Evolutionary conservation across 208 protist genomes (phyloP).

Genomic region (Trypanosoma brucei): DNA sequence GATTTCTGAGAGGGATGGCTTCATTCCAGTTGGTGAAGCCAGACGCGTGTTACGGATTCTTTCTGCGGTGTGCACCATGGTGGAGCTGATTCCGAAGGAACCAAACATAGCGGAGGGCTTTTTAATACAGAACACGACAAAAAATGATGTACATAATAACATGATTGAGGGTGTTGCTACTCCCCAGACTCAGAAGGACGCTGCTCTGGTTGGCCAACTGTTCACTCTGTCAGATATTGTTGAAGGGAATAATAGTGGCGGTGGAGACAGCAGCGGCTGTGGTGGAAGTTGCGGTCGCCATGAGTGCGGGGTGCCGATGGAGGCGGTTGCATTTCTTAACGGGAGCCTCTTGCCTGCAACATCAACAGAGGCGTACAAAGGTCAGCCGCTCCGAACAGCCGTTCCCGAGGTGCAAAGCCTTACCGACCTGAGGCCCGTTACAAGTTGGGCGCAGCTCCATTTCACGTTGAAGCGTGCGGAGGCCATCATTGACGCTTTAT

Average conservation of each 20-base stretch:
- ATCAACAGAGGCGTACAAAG: slow-evolving; percentile 38
- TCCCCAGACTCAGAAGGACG: not conserved
- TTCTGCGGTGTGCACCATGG: slow-evolving; percentile 29
- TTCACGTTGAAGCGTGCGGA: slow-evolving; percentile 17
- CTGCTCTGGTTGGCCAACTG: not conserved
- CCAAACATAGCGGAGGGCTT: slow-evolving; percentile 11
- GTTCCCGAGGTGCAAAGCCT: slow-evolving; percentile 29
- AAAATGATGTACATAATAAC: slow-evolving; percentile 2
- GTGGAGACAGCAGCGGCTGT: not conserved
- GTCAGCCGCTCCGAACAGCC: slow-evolving; percentile 25
- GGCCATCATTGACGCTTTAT: slow-evolving; percentile 35
- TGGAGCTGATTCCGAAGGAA: slow-evolving; percentile 38
- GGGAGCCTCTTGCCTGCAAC: slow-evolving; percentile 33
- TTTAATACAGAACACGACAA: not conserved
- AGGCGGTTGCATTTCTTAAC: slow-evolving; percentile 27
- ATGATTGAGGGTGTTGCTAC: not conserved
- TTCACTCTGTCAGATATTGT: not conserved
- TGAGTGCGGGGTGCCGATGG: not conserved
- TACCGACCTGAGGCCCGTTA: slow-evolving; percentile 20
- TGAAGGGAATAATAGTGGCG: not conserved
- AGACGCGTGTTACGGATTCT: slow-evolving; percentile 36
- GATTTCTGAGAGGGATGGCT: not conserved
- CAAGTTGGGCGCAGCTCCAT: slow-evolving; percentile 24
- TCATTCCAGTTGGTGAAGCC: slow-evolving; percentile 15
- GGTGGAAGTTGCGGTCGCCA: not conserved